Evolutionary conservation across 1,284 basidiomycete species (phyloP), one percentile per base, ranked within the genome.

Genomic region (Cutaneotrichosporon mucoides): DNA sequence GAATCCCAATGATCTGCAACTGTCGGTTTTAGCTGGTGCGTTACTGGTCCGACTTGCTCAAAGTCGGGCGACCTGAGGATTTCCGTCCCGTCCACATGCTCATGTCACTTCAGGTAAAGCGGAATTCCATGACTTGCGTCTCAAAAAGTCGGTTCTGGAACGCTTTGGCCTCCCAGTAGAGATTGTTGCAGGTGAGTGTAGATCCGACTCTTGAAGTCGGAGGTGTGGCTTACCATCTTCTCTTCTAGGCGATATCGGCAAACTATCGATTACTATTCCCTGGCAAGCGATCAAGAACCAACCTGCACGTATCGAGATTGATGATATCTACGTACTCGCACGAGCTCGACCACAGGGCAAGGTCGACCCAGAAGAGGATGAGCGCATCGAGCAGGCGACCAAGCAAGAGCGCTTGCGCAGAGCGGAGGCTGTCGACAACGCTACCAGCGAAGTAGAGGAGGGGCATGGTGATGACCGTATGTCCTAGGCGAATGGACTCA

Each of bases 111-210:
- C 69, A 92, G 93, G 93, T 55, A 87, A 92, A 77, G 80, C 96
- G 57, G 89, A 89, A 37, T 82, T 97, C 51, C 83, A 85, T 43
- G 88, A 88, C 68, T 79, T 99, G 51, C 87, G 87, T 52, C 82
- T 99, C 68, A 99, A 97, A 82, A 94, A 88, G 77, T 90, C 90
- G 46, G 92, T 92, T 1, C 82, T 99, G 59, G 96, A 99, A 79
- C 94, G 97, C 76, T 96, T 99, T 75, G 85, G 92, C 58, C 82
- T 99, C 15, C 97, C 97, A 0, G 88, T 99, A 4, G 94, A 99
- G 80, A 93, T 99, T 36, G 82, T 92, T 16, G 92, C 99, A 82
- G 96, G 90, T 88, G 66, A 38, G 74, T 63, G 43, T 16, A 8
- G 10, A 4, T 13, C 38, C n/a, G 49, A 15, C 15, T 3, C 16